A percentile compares a stretch with the other conserved stretches of the same genome.
phyloP scores from a whole-genome alignment of 2,329 filamentous ascomycete species.

The Ophioceras dolichostomum region DNA sequence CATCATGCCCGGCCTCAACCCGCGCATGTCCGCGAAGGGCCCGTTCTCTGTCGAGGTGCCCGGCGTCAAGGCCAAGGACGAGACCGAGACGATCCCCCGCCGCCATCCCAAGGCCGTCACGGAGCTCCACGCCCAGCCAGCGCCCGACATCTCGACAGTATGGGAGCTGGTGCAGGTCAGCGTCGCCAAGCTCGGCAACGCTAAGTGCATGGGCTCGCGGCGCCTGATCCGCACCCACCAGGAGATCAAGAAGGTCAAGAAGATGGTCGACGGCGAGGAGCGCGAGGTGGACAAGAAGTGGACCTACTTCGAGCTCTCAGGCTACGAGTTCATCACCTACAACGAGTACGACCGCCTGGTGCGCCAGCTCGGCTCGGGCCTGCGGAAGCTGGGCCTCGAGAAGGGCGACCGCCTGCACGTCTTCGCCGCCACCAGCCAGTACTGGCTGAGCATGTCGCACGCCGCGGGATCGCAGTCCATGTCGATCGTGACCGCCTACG shows the following conservation, averaged over 20 bases:
- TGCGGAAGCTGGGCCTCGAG: slow-evolving; percentile 60
- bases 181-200: slow-evolving; percentile 52
- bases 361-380: slow-evolving; percentile 54
- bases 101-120: slow-evolving; percentile 51
- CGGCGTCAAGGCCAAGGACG: slow-evolving; percentile 41
- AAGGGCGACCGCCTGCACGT: slow-evolving; percentile 64
- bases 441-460: slow-evolving; percentile 40
- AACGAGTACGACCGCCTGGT: slow-evolving; percentile 63
- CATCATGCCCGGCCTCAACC: slow-evolving; percentile 13
- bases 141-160: slow-evolving; percentile 55
- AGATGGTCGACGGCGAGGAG: slow-evolving; percentile 71
- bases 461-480: slow-evolving; percentile 60
- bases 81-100: slow-evolving; percentile 66
- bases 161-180: slow-evolving; percentile 64
- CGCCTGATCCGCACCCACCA: slow-evolving; percentile 65
- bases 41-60: slow-evolving; percentile 60
- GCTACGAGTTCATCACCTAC: slow-evolving; percentile 67
- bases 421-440: slow-evolving; percentile 58
- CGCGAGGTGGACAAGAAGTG: slow-evolving; percentile 73
- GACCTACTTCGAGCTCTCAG: slow-evolving; percentile 76
- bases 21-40: slow-evolving; percentile 41
- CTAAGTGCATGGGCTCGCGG: slow-evolving; percentile 56
- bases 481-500: slow-evolving; percentile 74
- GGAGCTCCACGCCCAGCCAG: slow-evolving; percentile 46
- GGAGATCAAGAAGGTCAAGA: slow-evolving; percentile 84